Conservation (phyloP, 2,329 filamentous ascomycete genomes). For the Calonectria henricotiae region DNA sequence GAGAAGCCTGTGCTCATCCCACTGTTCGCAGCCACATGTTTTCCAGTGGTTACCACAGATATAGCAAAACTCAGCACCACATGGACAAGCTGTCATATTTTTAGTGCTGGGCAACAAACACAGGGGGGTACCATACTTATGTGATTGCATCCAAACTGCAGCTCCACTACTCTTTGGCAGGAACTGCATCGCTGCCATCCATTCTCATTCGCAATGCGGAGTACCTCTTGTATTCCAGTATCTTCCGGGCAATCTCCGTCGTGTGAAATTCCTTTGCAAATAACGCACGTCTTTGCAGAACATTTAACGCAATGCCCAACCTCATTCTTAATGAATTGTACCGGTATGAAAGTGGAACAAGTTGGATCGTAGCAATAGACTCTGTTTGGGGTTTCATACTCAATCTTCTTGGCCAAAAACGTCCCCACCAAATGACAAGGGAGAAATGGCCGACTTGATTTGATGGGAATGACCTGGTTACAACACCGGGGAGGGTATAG, state of each 20-base stretch:
- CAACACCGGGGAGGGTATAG: conserved; percentile 73
- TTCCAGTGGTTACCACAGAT: conserved; percentile 63
- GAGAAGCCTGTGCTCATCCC: conserved; percentile 56
- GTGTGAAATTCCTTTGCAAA: conserved; percentile 68
- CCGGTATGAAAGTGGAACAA: conserved; percentile 67
- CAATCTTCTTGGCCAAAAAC: conserved; percentile 65
- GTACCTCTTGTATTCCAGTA: conserved; percentile 57
- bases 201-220: conserved; percentile 60
- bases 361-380: conserved; percentile 66
- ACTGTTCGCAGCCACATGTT: conserved; percentile 58
- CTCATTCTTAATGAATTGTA: conserved; percentile 52
- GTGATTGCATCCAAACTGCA: conserved; percentile 69
- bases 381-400: conserved; percentile 65
- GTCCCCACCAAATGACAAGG: conserved; percentile 52
- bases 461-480: conserved; percentile 59
- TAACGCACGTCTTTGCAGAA: conserved; percentile 62
- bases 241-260: conserved; percentile 67
- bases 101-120: not conserved
- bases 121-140: conserved; percentile 64
- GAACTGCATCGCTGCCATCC: conserved; percentile 69
- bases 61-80: conserved; percentile 67
- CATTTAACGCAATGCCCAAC: conserved; percentile 65
- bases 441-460: conserved; percentile 58
- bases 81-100: conserved; percentile 61
- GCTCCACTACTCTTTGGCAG: conserved; percentile 67